phyloP scores from a whole-genome alignment of 306 rosid species.

The Delonix regia region DNA sequence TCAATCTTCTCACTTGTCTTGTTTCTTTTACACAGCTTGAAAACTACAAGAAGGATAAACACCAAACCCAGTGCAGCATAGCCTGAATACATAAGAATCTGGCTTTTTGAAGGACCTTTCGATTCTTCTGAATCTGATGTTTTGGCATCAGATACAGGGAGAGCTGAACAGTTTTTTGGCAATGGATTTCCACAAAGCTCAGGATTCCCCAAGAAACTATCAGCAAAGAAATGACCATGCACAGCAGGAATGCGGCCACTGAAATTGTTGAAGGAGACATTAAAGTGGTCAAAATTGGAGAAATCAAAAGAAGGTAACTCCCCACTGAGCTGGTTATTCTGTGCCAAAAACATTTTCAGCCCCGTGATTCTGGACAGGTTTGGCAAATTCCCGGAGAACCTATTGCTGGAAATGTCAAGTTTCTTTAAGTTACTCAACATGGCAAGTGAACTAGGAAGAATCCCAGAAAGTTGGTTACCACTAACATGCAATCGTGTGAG shows the following conservation, averaged over 20 bases:
- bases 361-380: slow-evolving; percentile 60
- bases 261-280: slow-evolving; percentile 65
- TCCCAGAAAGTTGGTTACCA: slow-evolving; percentile 59
- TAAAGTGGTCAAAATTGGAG: slow-evolving; percentile 57
- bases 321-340: slow-evolving; percentile 60
- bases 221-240: slow-evolving; percentile 43
- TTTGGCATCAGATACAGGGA: neutral
- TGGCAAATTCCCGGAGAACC: slow-evolving; percentile 59
- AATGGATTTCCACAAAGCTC: slow-evolving; percentile 64
- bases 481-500: slow-evolving; percentile 54
- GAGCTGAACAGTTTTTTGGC: slow-evolving; percentile 45
- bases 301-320: slow-evolving; percentile 55
- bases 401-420: slow-evolving; percentile 62
- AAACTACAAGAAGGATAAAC: slow-evolving; percentile 32
- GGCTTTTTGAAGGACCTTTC: slow-evolving; percentile 43
- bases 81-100: slow-evolving; percentile 64
- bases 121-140: slow-evolving; percentile 29
- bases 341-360: slow-evolving; percentile 58
- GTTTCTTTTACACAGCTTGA: slow-evolving; percentile 48
- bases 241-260: slow-evolving; percentile 51
- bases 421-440: slow-evolving; percentile 47
- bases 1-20: slow-evolving; percentile 48
- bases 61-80: slow-evolving; percentile 54
- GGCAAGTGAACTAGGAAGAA: slow-evolving; percentile 63
- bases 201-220: slow-evolving; percentile 68